These are phyloP conservation scores for Stephanodiscus minutulus DNA, from an alignment of 108 stramenopile genomes.

Conservation along the genomic window DNA sequence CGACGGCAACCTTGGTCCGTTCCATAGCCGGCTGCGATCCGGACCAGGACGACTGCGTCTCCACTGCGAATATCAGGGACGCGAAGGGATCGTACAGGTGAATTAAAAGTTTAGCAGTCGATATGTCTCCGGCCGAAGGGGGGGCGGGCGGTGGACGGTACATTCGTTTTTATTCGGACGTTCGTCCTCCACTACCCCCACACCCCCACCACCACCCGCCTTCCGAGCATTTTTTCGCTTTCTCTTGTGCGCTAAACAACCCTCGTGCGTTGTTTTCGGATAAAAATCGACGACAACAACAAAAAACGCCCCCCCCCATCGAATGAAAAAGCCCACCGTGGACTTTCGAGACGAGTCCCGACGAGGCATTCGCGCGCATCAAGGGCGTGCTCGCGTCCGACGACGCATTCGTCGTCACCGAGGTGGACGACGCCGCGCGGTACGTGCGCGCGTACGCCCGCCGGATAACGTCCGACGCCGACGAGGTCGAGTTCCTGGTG, in stretches of 20 bases:
- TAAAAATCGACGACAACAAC: too few species aligned
- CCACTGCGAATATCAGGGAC: constrained; percentile 10
- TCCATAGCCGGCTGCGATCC: neutral
- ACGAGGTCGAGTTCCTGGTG: constrained; percentile 73
- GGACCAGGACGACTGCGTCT: constrained; percentile 5
- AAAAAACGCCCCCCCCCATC: neutral
- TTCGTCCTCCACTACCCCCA: too few species aligned
- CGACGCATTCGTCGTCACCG: constrained; percentile 39
- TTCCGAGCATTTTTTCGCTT: neutral
- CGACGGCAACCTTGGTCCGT: neutral
- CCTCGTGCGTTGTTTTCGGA: too few species aligned
- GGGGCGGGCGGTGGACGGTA: too few species aligned
- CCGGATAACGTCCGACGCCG: constrained; percentile 43
- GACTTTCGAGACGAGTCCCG: constrained; percentile 69
- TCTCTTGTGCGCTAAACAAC: neutral
- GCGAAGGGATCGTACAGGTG: constrained; percentile 13
- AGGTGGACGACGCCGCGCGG: constrained; percentile 52
- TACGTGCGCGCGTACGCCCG: constrained; percentile 62
- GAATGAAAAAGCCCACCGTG: constrained; percentile 66
- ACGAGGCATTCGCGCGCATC: constrained; percentile 75
- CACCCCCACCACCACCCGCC: too few species aligned
- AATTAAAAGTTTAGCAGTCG: neutral
- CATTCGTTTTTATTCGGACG: too few species aligned
- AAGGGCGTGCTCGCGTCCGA: constrained; percentile 74
- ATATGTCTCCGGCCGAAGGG: neutral